Base-by-base conservation (phyloP, 139 green algal species). In the Micromonas pusilla region DNA sequence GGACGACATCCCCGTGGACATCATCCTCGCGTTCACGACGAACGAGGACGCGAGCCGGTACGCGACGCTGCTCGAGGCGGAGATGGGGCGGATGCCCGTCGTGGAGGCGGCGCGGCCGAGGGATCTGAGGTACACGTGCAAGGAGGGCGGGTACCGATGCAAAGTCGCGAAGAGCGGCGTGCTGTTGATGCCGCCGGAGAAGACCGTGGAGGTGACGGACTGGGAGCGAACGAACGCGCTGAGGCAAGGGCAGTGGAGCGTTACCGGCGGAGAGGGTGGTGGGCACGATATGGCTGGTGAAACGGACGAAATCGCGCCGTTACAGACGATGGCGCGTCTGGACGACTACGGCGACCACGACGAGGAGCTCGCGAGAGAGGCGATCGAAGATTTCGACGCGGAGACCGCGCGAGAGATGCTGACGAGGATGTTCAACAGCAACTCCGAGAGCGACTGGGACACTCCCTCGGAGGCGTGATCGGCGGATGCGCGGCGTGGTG, bases 201-300 rank as follows among this genome's bases (percentile, higher is more conserved):
- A 53, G 28, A 74, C 21, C 2, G 34, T 74, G n/a, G 23, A 31
- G 33, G 33, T 60, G 67, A 74, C 33, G 23, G 67, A 74, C 36
- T 74, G 67, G 67, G 67, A 74, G 28, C 30, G 67, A 31, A 32
- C 33, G 36, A 53, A 60, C 67, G 36, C 36, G 67, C 36, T 74
- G 31, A n/a, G 67, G 36, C 36, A n/a, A 53, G 67, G 67, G 23
- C 21, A 52, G 67, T 74, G 67, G 67, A 39, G 26, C 28, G 64
- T 72, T 9, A 20, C 30, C 2, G 26, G 26, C 64, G 64, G 30
- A 2, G 64, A 72, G 23, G 64, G n/a, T n/a, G n/a, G n/a, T n/a
- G n/a, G n/a, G n/a, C n/a, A n/a, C n/a, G n/a, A n/a, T n/a, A n/a
- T n/a, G n/a, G n/a, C n/a, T n/a, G n/a, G n/a, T n/a, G n/a, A n/a